Percentiles rank a stretch among this genome's conserved stretches.
phyloP scores from a whole-genome alignment of 345 rosid genomes.

The Syzygium aromaticum region DNA sequence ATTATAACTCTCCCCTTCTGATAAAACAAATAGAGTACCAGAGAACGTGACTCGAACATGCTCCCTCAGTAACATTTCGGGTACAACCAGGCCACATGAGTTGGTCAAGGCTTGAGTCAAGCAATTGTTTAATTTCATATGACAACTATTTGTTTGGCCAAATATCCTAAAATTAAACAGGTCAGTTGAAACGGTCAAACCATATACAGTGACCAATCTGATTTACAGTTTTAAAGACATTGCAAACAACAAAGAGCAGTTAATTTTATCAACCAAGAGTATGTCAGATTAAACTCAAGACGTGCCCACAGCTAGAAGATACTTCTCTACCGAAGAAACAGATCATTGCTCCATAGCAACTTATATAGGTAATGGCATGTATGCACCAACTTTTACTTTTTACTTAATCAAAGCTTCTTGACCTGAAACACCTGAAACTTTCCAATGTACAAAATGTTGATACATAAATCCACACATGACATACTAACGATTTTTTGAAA shows the following conservation, averaged over 20 bases:
- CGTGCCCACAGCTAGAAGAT: neutral
- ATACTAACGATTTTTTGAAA: neutral
- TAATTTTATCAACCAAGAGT: neutral
- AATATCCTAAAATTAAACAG: neutral
- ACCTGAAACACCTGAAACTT: neutral
- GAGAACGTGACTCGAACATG: neutral
- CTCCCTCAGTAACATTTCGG: neutral
- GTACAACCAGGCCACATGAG: neutral
- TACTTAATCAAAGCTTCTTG: neutral
- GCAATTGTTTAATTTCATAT: neutral
- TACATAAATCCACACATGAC: neutral
- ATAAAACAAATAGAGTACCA: neutral
- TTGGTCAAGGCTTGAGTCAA: neutral
- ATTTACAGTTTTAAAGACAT: neutral
- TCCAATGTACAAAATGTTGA: neutral
- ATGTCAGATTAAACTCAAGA: neutral
- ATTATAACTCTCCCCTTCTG: neutral
- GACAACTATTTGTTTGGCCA: neutral
- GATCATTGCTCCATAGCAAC: neutral
- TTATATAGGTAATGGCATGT: neutral
- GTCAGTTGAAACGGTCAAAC: neutral
- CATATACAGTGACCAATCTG: neutral
- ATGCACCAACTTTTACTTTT: neutral
- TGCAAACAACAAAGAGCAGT: neutral
- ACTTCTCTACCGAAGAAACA: neutral